A percentile compares a stretch with the other conserved stretches of the same genome.
These are phyloP conservation scores for Phaeotremella skinneri DNA, from an alignment of 768 basidiomycete species.

Conservation along the genomic window DNA sequence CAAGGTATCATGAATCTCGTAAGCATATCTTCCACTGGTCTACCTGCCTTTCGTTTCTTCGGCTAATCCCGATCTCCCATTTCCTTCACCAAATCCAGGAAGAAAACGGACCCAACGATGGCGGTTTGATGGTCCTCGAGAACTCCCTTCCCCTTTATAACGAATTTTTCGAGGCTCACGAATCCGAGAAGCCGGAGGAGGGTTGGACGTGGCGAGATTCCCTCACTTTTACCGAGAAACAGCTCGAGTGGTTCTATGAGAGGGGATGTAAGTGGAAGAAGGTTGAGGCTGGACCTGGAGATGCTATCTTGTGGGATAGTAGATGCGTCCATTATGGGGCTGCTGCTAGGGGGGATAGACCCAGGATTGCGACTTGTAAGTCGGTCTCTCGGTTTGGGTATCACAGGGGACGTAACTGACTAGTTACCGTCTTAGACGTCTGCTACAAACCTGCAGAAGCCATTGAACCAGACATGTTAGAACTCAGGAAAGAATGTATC, in stretches of 20 bases:
- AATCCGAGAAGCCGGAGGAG: constrained; percentile 26
- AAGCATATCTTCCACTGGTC: neutral
- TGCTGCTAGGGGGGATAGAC: constrained; percentile 35
- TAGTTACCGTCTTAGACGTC: constrained; percentile 33
- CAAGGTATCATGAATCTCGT: constrained; percentile 48
- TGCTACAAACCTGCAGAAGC: constrained; percentile 48
- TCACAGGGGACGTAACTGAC: neutral
- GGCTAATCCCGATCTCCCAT: neutral
- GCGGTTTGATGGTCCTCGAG: constrained; percentile 53
- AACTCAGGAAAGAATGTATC: constrained; percentile 27
- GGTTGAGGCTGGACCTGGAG: constrained; percentile 47
- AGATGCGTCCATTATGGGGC: constrained; percentile 45
- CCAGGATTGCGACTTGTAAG: constrained; percentile 48
- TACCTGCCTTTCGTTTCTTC: neutral
- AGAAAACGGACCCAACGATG: constrained; percentile 51
- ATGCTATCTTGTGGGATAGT: constrained; percentile 51
- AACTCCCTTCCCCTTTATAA: constrained; percentile 46
- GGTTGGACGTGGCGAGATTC: constrained; percentile 34
- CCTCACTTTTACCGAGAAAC: constrained; percentile 26
- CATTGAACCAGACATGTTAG: constrained; percentile 28
- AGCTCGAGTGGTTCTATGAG: constrained; percentile 52
- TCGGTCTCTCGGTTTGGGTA: neutral
- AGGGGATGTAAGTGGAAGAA: constrained; percentile 51
- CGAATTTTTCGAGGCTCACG: constrained; percentile 49
- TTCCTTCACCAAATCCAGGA: constrained; percentile 7